Evolutionary conservation across 2,329 filamentous ascomycete species (phyloP), one percentile per base, ranked within the genome.

Genomic region (Aspergillus fischeri): DNA sequence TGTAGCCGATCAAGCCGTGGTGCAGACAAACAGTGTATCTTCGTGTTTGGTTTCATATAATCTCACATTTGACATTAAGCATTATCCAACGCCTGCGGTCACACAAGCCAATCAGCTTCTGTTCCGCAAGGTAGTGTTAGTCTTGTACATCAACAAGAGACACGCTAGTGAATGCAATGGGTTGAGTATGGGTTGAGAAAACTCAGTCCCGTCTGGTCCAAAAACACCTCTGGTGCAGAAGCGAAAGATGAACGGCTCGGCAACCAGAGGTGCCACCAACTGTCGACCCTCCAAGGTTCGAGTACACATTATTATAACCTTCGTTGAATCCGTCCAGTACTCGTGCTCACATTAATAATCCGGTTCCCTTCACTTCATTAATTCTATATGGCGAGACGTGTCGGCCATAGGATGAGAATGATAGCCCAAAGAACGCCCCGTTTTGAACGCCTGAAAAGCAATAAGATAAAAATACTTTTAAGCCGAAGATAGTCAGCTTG

Each of bases 41-140:
- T 44, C n/a, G 52, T 50, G 27, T 53, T 56, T 44, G 25, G 32
- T 58, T 53, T 53, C 35, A 57, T 53, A 2, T 3, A 38, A 44
- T 44, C 41, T 44, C 41, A 44, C 21, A 61, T 61, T 65, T 64
- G 59, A 63, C 58, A 68, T 67, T 66, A 65, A 63, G 49, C 60
- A 67, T 67, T 67, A 64, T 32, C 56, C 24, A 57, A 57, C 53
- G 51, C 63, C 44, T 59, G 11, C 59, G 7, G n/a, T n/a, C 27
- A 29, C 38, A 8, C 24, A 44, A 32, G 41, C 41, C 20, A 48
- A 24, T 48, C 38, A n/a, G n/a, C 51, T 38, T 45, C 41, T 44
- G n/a, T 17, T 35, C 32, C 32, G 21, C 47, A 27, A 49, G 24
- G 28, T 17, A 24, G 27, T 21, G 28, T 17, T 10, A 14, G 32